Evolutionary conservation across 257 asterid species (phyloP).

Genomic region (Mitragyna speciosa): DNA sequence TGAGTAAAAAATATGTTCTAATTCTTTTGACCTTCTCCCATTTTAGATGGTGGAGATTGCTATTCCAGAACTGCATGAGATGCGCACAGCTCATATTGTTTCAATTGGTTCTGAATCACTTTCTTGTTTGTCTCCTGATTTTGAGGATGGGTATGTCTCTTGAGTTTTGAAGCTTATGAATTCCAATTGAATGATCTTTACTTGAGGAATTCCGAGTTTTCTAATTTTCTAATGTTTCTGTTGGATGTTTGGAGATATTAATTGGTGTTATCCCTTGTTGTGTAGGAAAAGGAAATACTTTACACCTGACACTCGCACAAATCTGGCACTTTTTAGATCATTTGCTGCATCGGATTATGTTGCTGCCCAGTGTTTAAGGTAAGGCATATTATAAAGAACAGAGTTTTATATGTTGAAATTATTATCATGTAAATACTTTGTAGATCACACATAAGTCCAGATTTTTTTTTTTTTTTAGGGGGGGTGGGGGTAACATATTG

Average conservation of each 20-base stretch:
- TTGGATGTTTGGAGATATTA: not conserved
- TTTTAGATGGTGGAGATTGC: constrained; percentile 77
- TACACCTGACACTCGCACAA: constrained; percentile 78
- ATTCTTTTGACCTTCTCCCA: constrained; percentile 33
- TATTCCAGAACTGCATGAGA: constrained; percentile 89
- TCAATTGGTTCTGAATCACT: constrained; percentile 89
- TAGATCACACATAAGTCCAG: not conserved
- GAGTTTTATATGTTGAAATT: not conserved
- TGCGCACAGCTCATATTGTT: constrained; percentile 88
- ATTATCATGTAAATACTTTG: not conserved
- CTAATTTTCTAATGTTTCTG: not conserved
- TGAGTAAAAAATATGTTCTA: not conserved
- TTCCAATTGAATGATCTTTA: constrained; percentile 14
- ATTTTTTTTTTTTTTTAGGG: not conserved
- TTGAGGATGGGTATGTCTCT: constrained; percentile 75
- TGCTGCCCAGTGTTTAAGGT: constrained; percentile 95
- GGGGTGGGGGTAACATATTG: not conserved
- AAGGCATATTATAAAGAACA: constrained; percentile 4
- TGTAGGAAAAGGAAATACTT: constrained; percentile 57
- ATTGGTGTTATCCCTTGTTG: constrained; percentile 16
- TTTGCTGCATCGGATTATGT: constrained; percentile 90
- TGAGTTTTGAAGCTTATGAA: constrained; percentile 11
- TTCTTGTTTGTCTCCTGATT: constrained; percentile 63
- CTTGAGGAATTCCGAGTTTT: not conserved
- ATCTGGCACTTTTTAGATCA: constrained; percentile 80